These are phyloP conservation scores for Talaromyces liani DNA, from an alignment of 495 filamentous ascomycete species.

Conservation along the genomic window DNA sequence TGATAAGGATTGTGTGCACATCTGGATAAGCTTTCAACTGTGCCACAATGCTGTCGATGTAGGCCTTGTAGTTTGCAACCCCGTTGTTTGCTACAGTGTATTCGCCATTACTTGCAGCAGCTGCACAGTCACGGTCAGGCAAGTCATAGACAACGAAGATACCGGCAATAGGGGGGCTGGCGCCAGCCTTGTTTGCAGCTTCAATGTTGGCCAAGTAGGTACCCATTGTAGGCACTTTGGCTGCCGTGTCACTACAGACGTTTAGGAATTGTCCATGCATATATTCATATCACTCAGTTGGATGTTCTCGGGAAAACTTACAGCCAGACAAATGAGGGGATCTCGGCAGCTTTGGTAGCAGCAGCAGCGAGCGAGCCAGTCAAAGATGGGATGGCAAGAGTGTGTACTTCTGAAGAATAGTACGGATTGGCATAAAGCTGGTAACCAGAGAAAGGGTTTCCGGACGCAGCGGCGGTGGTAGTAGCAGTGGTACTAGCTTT, in stretches of 20 bases:
- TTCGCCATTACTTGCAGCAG: slow-evolving; percentile 71
- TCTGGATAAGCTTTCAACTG: slow-evolving; percentile 22
- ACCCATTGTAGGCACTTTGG: slow-evolving; percentile 53
- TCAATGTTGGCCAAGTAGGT: slow-evolving; percentile 48
- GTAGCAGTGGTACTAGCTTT: slow-evolving; percentile 6
- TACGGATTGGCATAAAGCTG: slow-evolving; percentile 50
- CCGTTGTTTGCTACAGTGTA: slow-evolving; percentile 53
- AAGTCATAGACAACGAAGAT: slow-evolving; percentile 71
- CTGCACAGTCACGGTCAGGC: slow-evolving; percentile 71
- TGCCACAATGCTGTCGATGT: slow-evolving; percentile 53
- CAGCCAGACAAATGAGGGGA: slow-evolving; percentile 68
- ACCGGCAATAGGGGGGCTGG: slow-evolving; percentile 34
- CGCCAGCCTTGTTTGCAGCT: slow-evolving; percentile 47
- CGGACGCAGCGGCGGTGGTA: slow-evolving; percentile 26
- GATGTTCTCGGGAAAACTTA: slow-evolving; percentile 23
- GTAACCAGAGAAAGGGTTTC: slow-evolving; percentile 48
- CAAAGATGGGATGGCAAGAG: slow-evolving; percentile 44
- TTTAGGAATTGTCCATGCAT: not conserved
- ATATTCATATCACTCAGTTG: not conserved
- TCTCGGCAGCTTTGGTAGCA: slow-evolving; percentile 48
- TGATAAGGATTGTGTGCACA: slow-evolving; percentile 33
- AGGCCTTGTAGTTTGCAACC: slow-evolving; percentile 58
- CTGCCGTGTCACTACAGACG: slow-evolving; percentile 42
- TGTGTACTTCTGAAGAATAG: slow-evolving; percentile 49
- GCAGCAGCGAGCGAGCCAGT: slow-evolving; percentile 27